Percentiles rank a stretch among this genome's conserved stretches.
Conservation (phyloP, 1,284 basidiomycete species). For the Vanrija humicola region DNA sequence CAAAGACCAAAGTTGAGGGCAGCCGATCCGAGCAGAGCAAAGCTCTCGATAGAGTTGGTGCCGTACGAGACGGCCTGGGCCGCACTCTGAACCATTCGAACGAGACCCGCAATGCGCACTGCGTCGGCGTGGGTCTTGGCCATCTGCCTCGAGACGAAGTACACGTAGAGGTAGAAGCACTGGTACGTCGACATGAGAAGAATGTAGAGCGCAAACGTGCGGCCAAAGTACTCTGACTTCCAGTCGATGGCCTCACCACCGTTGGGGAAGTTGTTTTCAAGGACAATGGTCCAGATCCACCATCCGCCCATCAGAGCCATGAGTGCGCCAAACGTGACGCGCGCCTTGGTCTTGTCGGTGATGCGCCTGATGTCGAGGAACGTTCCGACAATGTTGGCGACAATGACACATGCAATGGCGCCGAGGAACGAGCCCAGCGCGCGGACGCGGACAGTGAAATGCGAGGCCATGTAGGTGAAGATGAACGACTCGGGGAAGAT, state of each 20-base stretch:
- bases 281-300: slow-evolving; percentile 11
- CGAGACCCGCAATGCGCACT: slow-evolving; percentile 1
- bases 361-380: slow-evolving; percentile 1
- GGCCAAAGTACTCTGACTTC: slow-evolving; percentile 2
- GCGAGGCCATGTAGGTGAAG: slow-evolving; percentile 5
- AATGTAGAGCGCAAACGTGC: slow-evolving; percentile 12
- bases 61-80: slow-evolving; percentile 8
- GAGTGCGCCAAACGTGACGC: neutral
- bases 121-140: neutral
- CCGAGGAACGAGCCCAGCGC: slow-evolving; percentile 3
- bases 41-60: neutral
- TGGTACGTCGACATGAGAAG: slow-evolving; percentile 6
- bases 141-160: slow-evolving; percentile 6
- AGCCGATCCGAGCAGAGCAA: slow-evolving; percentile 1
- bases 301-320: slow-evolving; percentile 4
- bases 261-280: slow-evolving; percentile 3
- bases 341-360: neutral
- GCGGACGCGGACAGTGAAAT: slow-evolving; percentile 5
- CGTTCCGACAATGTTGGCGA: slow-evolving; percentile 1
- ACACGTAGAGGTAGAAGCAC: slow-evolving; percentile 7
- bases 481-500: slow-evolving; percentile 9
- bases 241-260: slow-evolving; percentile 1
- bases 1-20: slow-evolving; percentile 10
- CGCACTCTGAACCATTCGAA: slow-evolving; percentile 3
- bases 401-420: slow-evolving; percentile 1